These are phyloP conservation scores for Pseudogymnoascus sp. DNA, from an alignment of 2,329 filamentous ascomycete species.

Conservation along the genomic window DNA sequence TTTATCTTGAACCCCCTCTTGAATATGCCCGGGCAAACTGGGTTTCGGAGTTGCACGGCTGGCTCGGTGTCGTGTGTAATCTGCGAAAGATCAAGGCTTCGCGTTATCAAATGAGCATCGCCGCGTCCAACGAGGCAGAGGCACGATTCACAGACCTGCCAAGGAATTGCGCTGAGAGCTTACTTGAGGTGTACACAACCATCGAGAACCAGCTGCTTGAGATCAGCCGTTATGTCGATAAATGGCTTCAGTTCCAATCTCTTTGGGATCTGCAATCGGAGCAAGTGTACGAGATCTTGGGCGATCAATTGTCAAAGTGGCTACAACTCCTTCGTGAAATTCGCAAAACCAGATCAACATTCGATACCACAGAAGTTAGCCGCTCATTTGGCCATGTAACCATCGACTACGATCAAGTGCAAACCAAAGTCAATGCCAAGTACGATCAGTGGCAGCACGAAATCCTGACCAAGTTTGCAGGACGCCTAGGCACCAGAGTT, in stretches of 20 bases:
- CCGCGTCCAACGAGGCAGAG: conserved; percentile 57
- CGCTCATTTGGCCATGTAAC: conserved; percentile 88
- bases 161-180: conserved; percentile 69
- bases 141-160: conserved; percentile 78
- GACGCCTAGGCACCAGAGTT: conserved; percentile 81
- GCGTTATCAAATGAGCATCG: conserved; percentile 82
- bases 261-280: conserved; percentile 96
- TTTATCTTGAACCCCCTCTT: conserved; percentile 89
- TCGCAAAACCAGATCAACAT: conserved; percentile 87
- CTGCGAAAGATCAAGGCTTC: conserved; percentile 91
- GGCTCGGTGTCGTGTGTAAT: conserved; percentile 89
- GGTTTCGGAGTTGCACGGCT: conserved; percentile 86
- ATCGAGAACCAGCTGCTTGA: conserved; percentile 76
- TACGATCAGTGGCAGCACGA: conserved; percentile 99
- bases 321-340: conserved; percentile 95
- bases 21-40: conserved; percentile 89
- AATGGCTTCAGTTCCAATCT: conserved; percentile 98
- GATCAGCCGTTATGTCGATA: conserved; percentile 82
- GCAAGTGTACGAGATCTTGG: conserved; percentile 85
- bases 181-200: conserved; percentile 72
- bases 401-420: conserved; percentile 97
- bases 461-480: conserved; percentile 86
- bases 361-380: conserved; percentile 93
- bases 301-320: conserved; percentile 88
- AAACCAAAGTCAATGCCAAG: conserved; percentile 97